Evolutionary conservation across 1,284 basidiomycete species (phyloP), one percentile per base, ranked within the genome.

Genomic region (Malassezia yamatoensis): DNA sequence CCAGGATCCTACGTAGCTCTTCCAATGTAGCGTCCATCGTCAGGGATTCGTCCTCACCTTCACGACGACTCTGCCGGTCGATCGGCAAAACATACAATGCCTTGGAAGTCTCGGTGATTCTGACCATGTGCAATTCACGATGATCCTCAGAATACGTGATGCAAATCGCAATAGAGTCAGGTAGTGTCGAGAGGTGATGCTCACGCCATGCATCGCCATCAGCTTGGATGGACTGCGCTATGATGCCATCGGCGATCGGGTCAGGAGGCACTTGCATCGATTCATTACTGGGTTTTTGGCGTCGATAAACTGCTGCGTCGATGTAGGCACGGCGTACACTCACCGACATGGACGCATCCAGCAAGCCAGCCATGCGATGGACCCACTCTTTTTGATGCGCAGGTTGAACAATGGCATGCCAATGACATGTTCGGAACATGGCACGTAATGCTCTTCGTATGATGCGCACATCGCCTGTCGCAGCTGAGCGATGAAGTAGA

Each of bases 1-100:
- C 79, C 35, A 96, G 83, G 64, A 96, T 90, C 21, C 86, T 84
- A 32, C 79, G 75, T 15, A 99, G 77, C 73, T 94, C 88, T 0
- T 75, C 74, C 12, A 86, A 71, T 0, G 87, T 90, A 44, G 83
- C 81, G 9, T 85, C 81, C 61, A 88, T 87, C 1, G 84, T 83
- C 51, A 96, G 80, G 33, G 87, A 85, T 41, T 66, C 65, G 13
- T 72, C 69, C 11, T 85, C 85, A 13, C 85, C 85, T 40, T 90
- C 88, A 48, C 89, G 79, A 42, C 87, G 80, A 20, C 86, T 86
- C 61, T 88, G 85, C 13, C 82, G 78, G 65, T 82, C 79, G 29
- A 98, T 78, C 0, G 94, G 93, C 5, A 98, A 79, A 62, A 86
- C 88, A 75, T 96, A 90, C 63, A 68, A 37, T 12, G 49, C 10